Evolutionary conservation across 176 grass and related monocot genomes (phyloP).

Genomic region (Musa itinerans): DNA sequence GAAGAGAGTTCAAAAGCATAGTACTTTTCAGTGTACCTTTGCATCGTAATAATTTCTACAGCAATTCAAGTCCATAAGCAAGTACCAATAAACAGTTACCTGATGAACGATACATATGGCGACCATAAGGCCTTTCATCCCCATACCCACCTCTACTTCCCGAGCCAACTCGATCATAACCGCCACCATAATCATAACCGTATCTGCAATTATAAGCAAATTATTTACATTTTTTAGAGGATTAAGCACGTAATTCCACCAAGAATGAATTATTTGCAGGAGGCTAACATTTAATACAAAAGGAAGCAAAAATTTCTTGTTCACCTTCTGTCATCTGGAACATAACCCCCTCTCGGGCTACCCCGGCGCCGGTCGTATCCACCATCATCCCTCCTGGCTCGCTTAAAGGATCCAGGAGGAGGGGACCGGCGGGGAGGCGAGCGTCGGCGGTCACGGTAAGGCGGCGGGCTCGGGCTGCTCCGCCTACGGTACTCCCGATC

Average conservation of each 20-base stretch:
- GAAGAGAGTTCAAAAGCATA: background rate
- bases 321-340: constrained; percentile 31
- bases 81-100: constrained; percentile 14
- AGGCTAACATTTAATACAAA: background rate
- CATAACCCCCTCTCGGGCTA: constrained; percentile 60
- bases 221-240: background rate
- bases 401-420: constrained; percentile 56
- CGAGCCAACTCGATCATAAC: constrained; percentile 6
- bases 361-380: constrained; percentile 78
- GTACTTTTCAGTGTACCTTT: background rate
- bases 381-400: constrained; percentile 66
- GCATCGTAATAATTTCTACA: background rate
- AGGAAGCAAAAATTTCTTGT: background rate
- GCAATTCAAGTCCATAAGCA: background rate
- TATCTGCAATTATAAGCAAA: constrained; percentile 38
- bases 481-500: constrained; percentile 42
- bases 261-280: background rate
- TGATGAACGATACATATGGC: constrained; percentile 42
- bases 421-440: constrained; percentile 59
- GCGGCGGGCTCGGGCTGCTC: constrained; percentile 40
- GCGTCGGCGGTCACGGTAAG: constrained; percentile 54
- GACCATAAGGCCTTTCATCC: constrained; percentile 61
- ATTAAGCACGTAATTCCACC: background rate
- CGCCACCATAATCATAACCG: constrained; percentile 65
- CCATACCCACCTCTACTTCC: constrained; percentile 51